Evolutionary conservation across 2,329 filamentous ascomycete genomes (phyloP), one percentile per base, ranked within the genome.

Genomic region (Penicillium sp.): DNA sequence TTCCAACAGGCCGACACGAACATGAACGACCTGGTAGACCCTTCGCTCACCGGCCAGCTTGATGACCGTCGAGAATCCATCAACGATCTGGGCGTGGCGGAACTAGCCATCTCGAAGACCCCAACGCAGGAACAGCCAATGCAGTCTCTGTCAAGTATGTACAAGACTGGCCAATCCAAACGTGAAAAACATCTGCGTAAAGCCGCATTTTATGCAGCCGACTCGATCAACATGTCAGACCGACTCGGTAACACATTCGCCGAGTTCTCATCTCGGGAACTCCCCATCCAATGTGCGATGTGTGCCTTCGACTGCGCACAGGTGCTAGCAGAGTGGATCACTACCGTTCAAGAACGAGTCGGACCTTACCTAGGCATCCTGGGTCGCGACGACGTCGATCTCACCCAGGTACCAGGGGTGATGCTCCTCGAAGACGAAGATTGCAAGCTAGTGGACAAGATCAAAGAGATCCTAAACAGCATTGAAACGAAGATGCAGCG

Each of bases 371-470:
- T 97, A 5, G 92, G 92, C 4, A 84, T 96, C 5, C 80, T 97
- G 1, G 92, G 92, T 11, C 86, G 88, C 52, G 89, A 95, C 57
- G 81, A 88, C 0, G 83, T 94, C 30, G 90, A 96, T 63, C 80
- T 90, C 46, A 78, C 80, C 0, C 86, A 92, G 60, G 88, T 95
- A 7, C 90, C 91, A 2, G 90, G 87, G 2, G 88, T 95, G 50
- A 90, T 96, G 84, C 81, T 96, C 4, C 79, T 97, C 1, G 92
- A 96, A 64, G 89, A 94, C 16, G 92, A 97, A 66, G 92, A 99
- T 60, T 82, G 88, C 58, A 92, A 92, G 70, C 78, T 97, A 2
- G 75, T 97, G 6, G 80, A 83, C 40, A 96, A 95, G 74, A 85
- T 96, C 22, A 83, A 88, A 59, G 87, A 90, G 56, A 87, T 97